A percentile compares a stretch with the other conserved stretches of the same genome.
Conservation (phyloP, 2,329 filamentous ascomycete genomes). For the Huntiella bhutanensis region DNA sequence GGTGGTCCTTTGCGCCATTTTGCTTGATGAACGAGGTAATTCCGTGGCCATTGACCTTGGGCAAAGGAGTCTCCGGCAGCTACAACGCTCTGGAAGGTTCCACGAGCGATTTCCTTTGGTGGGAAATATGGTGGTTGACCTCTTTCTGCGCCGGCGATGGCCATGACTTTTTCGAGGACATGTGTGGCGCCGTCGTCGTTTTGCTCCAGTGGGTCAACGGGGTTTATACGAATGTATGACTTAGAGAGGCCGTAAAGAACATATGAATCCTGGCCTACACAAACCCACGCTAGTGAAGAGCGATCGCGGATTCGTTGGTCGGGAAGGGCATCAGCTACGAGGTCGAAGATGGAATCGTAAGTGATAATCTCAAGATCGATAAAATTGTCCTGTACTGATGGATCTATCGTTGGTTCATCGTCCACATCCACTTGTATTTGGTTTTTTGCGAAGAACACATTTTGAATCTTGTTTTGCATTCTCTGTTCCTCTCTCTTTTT, state of each 20-base stretch:
- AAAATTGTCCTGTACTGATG: background rate
- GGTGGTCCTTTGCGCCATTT: constrained; percentile 53
- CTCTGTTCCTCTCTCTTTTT: constrained; percentile 20
- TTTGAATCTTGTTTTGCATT: constrained; percentile 5
- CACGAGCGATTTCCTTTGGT: constrained; percentile 45
- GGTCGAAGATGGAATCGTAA: constrained; percentile 79
- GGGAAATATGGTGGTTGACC: constrained; percentile 35
- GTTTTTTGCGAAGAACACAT: constrained; percentile 3
- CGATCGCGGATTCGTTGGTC: constrained; percentile 62
- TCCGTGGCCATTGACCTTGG: constrained; percentile 39
- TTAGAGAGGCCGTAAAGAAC: constrained; percentile 48
- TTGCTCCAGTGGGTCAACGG: too few relatives aligned
- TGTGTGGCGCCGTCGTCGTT: background rate
- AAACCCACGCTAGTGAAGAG: constrained; percentile 68
- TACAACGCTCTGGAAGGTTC: constrained; percentile 55
- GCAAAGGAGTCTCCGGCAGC: constrained; percentile 75
- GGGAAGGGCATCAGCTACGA: constrained; percentile 62
- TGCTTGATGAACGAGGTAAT: constrained; percentile 46
- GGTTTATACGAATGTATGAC: constrained; percentile 37
- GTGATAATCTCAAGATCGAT: constrained; percentile 57
- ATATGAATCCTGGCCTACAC: constrained; percentile 50
- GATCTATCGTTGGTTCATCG: background rate
- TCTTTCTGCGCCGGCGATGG: constrained; percentile 18
- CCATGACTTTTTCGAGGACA: background rate
- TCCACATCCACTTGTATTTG: background rate